These are phyloP conservation scores for Thermothelomyces thermophilus DNA, from an alignment of 2,329 filamentous ascomycete species.

Conservation along the genomic window DNA sequence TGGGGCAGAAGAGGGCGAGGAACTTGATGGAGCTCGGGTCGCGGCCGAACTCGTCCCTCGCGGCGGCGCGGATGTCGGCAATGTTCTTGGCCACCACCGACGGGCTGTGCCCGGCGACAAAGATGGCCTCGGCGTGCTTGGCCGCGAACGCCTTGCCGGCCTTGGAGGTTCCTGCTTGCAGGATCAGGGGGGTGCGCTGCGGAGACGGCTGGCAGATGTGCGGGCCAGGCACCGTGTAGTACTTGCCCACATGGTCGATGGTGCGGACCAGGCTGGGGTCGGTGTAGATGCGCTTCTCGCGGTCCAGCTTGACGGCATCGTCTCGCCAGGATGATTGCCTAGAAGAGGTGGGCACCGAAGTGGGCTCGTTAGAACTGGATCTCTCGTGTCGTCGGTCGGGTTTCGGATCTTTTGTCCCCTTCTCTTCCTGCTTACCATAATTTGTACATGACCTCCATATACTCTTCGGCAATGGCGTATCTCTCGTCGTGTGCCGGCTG, in stretches of 20 bases:
- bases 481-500: slow-evolving; percentile 1
- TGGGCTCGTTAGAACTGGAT: no score
- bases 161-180: slow-evolving; percentile 1
- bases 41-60: background rate
- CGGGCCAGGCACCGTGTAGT: slow-evolving; percentile 1
- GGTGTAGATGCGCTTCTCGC: background rate
- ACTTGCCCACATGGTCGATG: slow-evolving; percentile 1
- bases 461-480: slow-evolving; percentile 3
- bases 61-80: background rate
- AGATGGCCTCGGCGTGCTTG: slow-evolving; percentile 4
- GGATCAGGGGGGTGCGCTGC: slow-evolving; percentile 2
- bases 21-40: background rate
- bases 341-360: no score
- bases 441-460: slow-evolving; percentile 3
- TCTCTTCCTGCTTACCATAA: background rate
- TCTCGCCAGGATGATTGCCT: background rate
- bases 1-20: background rate
- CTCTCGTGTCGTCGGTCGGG: no score
- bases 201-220: slow-evolving; percentile 3
- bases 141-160: background rate
- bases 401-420: no score
- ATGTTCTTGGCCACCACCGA: slow-evolving; percentile 4
- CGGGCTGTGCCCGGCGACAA: background rate
- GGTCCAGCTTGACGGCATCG: slow-evolving; percentile 1
- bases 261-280: background rate